These are phyloP conservation scores for Brettanomyces bruxellensis DNA, from an alignment of 805 yeast species.

Conservation along the genomic window DNA sequence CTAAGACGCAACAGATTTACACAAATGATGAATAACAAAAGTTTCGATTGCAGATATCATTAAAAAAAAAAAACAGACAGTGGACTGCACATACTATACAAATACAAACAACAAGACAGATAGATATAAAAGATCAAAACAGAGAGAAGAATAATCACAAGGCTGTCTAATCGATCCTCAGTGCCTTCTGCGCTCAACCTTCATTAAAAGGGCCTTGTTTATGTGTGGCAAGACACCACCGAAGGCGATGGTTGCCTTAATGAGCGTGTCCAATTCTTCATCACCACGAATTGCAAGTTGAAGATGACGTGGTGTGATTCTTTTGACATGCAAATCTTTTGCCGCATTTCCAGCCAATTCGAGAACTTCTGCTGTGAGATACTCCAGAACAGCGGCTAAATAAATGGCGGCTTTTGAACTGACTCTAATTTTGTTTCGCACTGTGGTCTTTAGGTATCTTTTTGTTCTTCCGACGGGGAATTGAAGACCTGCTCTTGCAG, in stretches of 20 bases:
- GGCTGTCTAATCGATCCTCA: not conserved
- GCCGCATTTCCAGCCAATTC: slow-evolving; percentile 99
- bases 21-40: too few relatives aligned
- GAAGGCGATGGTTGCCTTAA: slow-evolving; percentile 91
- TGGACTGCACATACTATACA: not conserved
- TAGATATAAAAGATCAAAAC: not conserved
- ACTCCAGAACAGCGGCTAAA: slow-evolving; percentile 91
- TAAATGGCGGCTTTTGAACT: slow-evolving; percentile 80
- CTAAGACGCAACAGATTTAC: too few relatives aligned
- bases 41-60: not conserved
- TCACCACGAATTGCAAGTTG: slow-evolving; percentile 97
- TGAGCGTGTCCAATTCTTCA: slow-evolving; percentile 90
- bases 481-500: slow-evolving; percentile 90
- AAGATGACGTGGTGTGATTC: slow-evolving; percentile 96
- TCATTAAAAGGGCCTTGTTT: slow-evolving; percentile 69
- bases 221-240: slow-evolving; percentile 98
- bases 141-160: not conserved
- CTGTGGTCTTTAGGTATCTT: slow-evolving; percentile 86
- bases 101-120: not conserved
- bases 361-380: slow-evolving; percentile 91
- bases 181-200: slow-evolving; percentile 43
- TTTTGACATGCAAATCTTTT: slow-evolving; percentile 86
- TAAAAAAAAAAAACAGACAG: not conserved
- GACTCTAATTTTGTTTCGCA: slow-evolving; percentile 69
- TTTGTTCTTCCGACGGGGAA: slow-evolving; percentile 99